These are phyloP conservation scores for Knoxdaviesia capensis DNA, from an alignment of 2,329 filamentous ascomycete species.

Conservation along the genomic window DNA sequence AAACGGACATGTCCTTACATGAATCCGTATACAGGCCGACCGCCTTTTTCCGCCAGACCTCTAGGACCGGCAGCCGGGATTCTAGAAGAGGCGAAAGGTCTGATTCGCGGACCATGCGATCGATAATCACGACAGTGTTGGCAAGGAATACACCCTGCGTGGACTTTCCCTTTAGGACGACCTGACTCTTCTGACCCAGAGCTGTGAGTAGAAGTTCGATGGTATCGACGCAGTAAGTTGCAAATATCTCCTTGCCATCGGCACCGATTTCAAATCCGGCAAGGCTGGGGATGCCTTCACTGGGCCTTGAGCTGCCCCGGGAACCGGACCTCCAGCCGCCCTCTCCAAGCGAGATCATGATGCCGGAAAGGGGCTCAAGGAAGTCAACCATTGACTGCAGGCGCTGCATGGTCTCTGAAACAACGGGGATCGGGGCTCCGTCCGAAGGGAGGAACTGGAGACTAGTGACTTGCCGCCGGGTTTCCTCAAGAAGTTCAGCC, in stretches of 20 bases:
- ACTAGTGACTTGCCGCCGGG: conserved; percentile 43
- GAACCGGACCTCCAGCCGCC: conserved; percentile 59
- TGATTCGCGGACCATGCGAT: conserved; percentile 65
- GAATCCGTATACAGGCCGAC: conserved; percentile 64
- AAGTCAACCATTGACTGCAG: conserved; percentile 78
- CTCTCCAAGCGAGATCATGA: conserved; percentile 82
- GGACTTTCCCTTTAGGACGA: conserved; percentile 56
- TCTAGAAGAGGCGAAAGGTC: conserved; percentile 57
- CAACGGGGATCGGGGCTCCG: conserved; percentile 57
- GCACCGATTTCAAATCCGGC: conserved; percentile 73
- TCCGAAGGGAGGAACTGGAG: conserved; percentile 56
- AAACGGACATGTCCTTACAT: conserved; percentile 72
- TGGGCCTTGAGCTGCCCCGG: conserved; percentile 9
- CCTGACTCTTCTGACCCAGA: conserved; percentile 54
- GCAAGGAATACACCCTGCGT: conserved; percentile 76
- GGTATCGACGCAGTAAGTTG: conserved; percentile 76
- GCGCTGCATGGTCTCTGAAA: conserved; percentile 68
- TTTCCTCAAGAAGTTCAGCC: conserved; percentile 66
- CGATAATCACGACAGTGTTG: conserved; percentile 69
- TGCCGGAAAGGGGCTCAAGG: conserved; percentile 64
- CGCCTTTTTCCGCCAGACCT: conserved; percentile 75
- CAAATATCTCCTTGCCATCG: conserved; percentile 73
- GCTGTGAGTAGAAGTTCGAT: conserved; percentile 61
- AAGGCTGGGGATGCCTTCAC: conserved; percentile 42
- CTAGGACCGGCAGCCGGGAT: conserved; percentile 44